Conservation (phyloP, 73 alveolate species). For the Paraurostyla sp. region DNA sequence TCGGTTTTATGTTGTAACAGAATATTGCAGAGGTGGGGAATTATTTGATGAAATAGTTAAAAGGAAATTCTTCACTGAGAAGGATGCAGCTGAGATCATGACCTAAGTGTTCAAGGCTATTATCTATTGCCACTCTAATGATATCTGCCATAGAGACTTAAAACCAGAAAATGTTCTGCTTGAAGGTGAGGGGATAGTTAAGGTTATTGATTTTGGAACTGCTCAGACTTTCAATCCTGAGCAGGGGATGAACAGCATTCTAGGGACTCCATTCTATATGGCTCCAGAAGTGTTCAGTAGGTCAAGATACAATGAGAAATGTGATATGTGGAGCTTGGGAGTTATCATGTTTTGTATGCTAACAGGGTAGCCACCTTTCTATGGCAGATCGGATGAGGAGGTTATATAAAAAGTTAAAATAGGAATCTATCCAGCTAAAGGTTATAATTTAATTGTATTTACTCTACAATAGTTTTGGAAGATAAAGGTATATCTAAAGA, state of each 20-base stretch:
- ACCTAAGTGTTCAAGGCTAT: constrained; percentile 69
- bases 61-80: constrained; percentile 60
- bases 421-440: constrained; percentile 71
- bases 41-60: constrained; percentile 64
- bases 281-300: constrained; percentile 86
- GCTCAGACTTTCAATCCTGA: constrained; percentile 74
- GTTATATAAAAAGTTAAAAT: constrained; percentile 70
- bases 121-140: constrained; percentile 70
- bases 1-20: constrained; percentile 67
- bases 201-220: constrained; percentile 85
- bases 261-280: constrained; percentile 87
- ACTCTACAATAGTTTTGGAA: background rate
- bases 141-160: constrained; percentile 76
- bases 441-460: background rate
- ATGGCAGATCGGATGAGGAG: constrained; percentile 82
- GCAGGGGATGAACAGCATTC: constrained; percentile 65
- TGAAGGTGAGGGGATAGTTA: constrained; percentile 45
- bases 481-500: background rate
- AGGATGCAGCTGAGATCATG: constrained; percentile 76
- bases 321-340: constrained; percentile 89
- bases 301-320: constrained; percentile 74
- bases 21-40: constrained; percentile 78
- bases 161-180: constrained; percentile 78
- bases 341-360: constrained; percentile 83
- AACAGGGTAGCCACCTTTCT: constrained; percentile 91